phyloP scores from a whole-genome alignment of 192 early-diverging fungal genomes.

The Backusella liffmaniae region DNA sequence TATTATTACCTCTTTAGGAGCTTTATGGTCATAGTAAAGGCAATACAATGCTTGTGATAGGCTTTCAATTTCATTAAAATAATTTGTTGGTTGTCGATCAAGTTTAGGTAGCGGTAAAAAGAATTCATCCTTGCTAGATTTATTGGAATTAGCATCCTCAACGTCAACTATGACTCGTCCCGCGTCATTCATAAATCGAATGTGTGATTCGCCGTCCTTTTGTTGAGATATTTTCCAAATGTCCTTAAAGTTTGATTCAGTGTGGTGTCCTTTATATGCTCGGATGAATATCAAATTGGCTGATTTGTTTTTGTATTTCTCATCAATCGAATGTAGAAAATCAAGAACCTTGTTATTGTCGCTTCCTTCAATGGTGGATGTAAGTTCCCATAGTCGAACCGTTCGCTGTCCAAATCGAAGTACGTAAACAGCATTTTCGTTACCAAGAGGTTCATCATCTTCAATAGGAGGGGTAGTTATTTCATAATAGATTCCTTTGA shows the following conservation, averaged over 20 bases:
- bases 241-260: neutral
- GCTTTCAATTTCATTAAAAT: neutral
- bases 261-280: neutral
- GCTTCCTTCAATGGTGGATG: neutral
- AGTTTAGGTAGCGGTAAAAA: neutral
- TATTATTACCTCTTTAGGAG: neutral
- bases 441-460: neutral
- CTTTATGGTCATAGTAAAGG: neutral
- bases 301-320: neutral
- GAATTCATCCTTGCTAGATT: neutral
- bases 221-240: neutral
- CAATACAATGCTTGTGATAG: neutral
- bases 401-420: neutral
- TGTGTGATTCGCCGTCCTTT: neutral
- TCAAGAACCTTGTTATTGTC: neutral
- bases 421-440: neutral
- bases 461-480: neutral
- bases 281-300: neutral
- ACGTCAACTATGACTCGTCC: neutral
- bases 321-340: neutral
- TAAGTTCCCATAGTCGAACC: neutral
- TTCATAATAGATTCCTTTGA: neutral
- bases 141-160: neutral
- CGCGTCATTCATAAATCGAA: neutral
- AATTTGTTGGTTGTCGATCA: neutral